These are phyloP conservation scores for Vitis hybrid DNA, from an alignment of 177 flowering plant species.

Conservation along the genomic window DNA sequence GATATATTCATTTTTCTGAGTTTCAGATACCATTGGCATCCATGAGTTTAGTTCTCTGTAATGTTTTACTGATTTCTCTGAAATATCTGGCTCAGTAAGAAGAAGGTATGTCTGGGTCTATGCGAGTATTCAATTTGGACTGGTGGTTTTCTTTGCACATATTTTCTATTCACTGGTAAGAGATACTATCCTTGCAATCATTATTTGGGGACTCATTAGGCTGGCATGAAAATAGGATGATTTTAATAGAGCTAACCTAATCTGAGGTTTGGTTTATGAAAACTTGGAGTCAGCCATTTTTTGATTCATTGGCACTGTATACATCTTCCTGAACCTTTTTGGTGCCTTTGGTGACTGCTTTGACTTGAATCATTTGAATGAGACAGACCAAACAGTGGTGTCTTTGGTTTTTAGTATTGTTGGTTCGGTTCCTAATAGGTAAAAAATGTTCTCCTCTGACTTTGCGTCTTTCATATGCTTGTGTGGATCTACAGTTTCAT, in stretches of 20 bases:
- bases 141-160: constrained; percentile 82
- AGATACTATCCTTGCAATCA: neutral
- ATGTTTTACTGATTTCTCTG: constrained; percentile 5
- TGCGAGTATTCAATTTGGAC: constrained; percentile 65
- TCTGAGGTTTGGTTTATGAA: neutral
- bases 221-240: too few species aligned
- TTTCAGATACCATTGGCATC: neutral
- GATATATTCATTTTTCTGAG: neutral
- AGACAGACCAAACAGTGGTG: neutral
- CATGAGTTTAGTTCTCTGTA: neutral
- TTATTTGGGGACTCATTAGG: neutral
- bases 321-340: neutral
- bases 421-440: neutral
- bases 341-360: neutral
- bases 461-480: neutral
- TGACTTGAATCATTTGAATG: neutral
- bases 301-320: too few species aligned
- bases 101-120: constrained; percentile 76
- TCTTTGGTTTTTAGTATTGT: neutral
- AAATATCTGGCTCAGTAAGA: constrained; percentile 36
- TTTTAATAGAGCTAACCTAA: neutral
- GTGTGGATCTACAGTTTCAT: constrained; percentile 35
- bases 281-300: too few species aligned
- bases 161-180: constrained; percentile 76
- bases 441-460: neutral